These are phyloP conservation scores for Ophiostoma australiae DNA, from an alignment of 2,329 filamentous ascomycete species.

Conservation along the genomic window DNA sequence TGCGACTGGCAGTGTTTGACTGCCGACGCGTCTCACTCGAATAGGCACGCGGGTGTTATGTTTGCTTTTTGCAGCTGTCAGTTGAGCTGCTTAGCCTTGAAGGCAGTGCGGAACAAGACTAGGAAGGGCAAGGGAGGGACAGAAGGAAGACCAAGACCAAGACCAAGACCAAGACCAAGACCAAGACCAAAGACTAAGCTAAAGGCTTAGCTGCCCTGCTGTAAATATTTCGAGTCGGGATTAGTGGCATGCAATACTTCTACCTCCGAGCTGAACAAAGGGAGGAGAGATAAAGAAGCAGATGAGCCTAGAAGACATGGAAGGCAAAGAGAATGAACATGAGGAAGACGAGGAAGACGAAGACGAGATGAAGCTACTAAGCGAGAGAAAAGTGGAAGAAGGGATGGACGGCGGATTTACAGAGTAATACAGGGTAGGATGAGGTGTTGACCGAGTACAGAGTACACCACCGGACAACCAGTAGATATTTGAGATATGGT, in stretches of 20 bases:
- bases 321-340: neutral
- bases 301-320: neutral
- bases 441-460: too few species aligned
- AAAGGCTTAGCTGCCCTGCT: too few species aligned
- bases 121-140: too few species aligned
- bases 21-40: neutral
- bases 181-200: too few species aligned
- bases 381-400: neutral
- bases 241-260: neutral
- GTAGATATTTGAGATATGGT: too few species aligned
- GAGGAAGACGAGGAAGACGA: neutral
- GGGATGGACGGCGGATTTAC: neutral
- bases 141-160: too few species aligned
- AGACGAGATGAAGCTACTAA: neutral
- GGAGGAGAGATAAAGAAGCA: neutral
- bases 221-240: neutral
- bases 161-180: too few species aligned
- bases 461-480: too few species aligned
- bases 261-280: neutral
- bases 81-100: neutral
- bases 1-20: neutral
- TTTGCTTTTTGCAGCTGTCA: conserved; percentile 1
- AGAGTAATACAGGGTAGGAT: too few species aligned
- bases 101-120: too few species aligned
- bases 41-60: neutral